Evolutionary conservation across 2,329 filamentous ascomycete genomes (phyloP).

Genomic region (Exophiala alcalophila): DNA sequence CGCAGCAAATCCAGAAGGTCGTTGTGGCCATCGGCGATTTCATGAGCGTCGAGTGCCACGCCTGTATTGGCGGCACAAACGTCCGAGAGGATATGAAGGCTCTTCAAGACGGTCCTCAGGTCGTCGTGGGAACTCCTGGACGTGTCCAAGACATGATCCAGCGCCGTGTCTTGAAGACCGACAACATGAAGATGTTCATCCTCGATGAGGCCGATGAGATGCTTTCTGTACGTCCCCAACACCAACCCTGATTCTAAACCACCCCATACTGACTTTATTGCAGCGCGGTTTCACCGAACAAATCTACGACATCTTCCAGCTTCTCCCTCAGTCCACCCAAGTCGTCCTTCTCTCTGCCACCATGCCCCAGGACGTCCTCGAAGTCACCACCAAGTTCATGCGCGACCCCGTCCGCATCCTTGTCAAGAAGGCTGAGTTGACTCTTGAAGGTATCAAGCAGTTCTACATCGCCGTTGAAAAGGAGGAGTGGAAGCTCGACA

Average conservation of each 20-base stretch:
- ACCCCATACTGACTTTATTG: conserved; percentile 30
- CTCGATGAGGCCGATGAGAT: conserved; percentile 99
- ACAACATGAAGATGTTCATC: conserved; percentile 99
- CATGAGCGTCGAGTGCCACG: conserved; percentile 99
- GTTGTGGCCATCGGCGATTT: conserved; percentile 98
- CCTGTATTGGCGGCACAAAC: conserved; percentile 97
- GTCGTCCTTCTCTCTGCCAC: conserved; percentile 97
- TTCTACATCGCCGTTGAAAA: conserved; percentile 99
- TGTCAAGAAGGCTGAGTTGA: conserved; percentile 99
- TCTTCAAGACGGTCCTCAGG: conserved; percentile 90
- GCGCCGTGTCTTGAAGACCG: conserved; percentile 93
- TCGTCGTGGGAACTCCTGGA: conserved; percentile 95
- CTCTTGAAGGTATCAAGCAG: conserved; percentile 99
- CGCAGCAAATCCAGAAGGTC: conserved; percentile 99
- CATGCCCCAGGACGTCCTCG: conserved; percentile 97
- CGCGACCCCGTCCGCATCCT: conserved; percentile 97
- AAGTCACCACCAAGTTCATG: conserved; percentile 99
- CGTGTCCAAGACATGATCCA: conserved; percentile 99
- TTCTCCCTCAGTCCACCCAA: conserved; percentile 95
- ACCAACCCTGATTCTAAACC: conserved; percentile 29
- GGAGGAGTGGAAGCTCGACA: conserved; percentile 99
- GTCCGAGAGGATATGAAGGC: conserved; percentile 99
- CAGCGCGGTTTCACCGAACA: conserved; percentile 98
- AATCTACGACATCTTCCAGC: conserved; percentile 99
- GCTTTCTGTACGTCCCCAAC: conserved; percentile 67